phyloP scores from a whole-genome alignment of 176 grass and related monocot species.

The Triticum monococcum region DNA sequence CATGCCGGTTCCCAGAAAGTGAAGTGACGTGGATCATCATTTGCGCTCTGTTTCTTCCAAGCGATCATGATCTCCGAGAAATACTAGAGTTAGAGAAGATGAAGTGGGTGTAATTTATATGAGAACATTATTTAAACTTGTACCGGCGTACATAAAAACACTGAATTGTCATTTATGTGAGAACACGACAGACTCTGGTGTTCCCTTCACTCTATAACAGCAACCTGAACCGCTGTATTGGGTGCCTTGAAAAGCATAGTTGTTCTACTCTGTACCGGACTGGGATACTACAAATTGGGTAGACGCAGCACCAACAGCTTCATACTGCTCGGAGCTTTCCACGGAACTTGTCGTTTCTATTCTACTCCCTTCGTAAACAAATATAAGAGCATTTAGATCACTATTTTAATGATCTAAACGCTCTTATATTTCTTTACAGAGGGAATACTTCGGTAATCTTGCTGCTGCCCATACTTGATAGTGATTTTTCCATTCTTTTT shows the following conservation, averaged over 20 bases:
- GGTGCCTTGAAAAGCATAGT: background rate
- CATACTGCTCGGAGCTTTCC: background rate
- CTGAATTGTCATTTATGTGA: background rate
- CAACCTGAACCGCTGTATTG: background rate
- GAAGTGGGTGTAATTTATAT: too few relatives aligned
- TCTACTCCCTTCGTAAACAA: too few relatives aligned
- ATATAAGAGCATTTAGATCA: too few relatives aligned
- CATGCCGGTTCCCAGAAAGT: background rate
- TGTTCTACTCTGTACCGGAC: background rate
- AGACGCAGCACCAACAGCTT: background rate
- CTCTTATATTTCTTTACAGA: too few relatives aligned
- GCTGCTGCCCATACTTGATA: background rate
- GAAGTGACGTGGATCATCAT: background rate
- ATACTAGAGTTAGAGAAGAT: background rate
- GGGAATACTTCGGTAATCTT: background rate
- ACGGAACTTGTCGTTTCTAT: background rate
- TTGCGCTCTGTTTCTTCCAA: background rate
- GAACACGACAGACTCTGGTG: conserved; percentile 8
- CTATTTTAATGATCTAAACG: too few relatives aligned
- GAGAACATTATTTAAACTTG: background rate
- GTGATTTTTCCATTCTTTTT: background rate
- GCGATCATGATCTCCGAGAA: background rate
- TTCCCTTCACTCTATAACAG: conserved; percentile 13
- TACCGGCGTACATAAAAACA: background rate
- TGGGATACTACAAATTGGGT: background rate